These are phyloP conservation scores for Penicillium bialowiezense DNA, from an alignment of 495 filamentous ascomycete species.

Conservation along the genomic window DNA sequence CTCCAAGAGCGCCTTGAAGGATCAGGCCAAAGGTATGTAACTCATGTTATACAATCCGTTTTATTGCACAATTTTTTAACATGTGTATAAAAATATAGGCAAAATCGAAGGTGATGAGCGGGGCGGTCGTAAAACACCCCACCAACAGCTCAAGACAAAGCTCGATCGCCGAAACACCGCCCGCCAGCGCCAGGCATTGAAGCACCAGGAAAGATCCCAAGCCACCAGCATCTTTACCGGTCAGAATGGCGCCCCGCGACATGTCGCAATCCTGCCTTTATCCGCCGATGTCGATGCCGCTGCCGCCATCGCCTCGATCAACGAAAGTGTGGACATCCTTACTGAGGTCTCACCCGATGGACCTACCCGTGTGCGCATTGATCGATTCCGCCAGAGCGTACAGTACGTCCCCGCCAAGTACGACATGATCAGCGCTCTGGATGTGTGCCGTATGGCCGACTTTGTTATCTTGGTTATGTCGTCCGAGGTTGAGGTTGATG, in stretches of 20 bases:
- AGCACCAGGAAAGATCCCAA: constrained; percentile 74
- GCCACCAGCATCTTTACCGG: constrained; percentile 79
- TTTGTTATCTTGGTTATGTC: constrained; percentile 85
- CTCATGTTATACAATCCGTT: not conserved
- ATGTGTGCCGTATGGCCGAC: constrained; percentile 85
- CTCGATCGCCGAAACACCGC: constrained; percentile 90
- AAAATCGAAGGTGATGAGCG: constrained; percentile 59
- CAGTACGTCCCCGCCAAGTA: constrained; percentile 73
- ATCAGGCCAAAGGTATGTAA: constrained; percentile 71
- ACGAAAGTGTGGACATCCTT: constrained; percentile 73
- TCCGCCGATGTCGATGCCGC: constrained; percentile 65
- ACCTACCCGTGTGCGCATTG: constrained; percentile 63
- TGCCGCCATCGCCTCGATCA: constrained; percentile 66
- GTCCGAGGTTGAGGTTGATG: constrained; percentile 76
- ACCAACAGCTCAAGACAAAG: constrained; percentile 97
- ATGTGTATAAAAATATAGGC: constrained; percentile 35
- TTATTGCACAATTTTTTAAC: constrained; percentile 57
- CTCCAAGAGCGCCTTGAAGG: constrained; percentile 78
- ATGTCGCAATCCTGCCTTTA: constrained; percentile 88
- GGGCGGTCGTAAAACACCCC: constrained; percentile 76
- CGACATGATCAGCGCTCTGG: constrained; percentile 71
- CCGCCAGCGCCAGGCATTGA: constrained; percentile 76
- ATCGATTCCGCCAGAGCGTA: constrained; percentile 89
- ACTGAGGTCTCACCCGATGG: constrained; percentile 60
- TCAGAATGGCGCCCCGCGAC: constrained; percentile 78